Evolutionary conservation across 2,329 filamentous ascomycete species (phyloP), one percentile per base, ranked within the genome.

Genomic region (Allantophomopsis lycopodina): DNA sequence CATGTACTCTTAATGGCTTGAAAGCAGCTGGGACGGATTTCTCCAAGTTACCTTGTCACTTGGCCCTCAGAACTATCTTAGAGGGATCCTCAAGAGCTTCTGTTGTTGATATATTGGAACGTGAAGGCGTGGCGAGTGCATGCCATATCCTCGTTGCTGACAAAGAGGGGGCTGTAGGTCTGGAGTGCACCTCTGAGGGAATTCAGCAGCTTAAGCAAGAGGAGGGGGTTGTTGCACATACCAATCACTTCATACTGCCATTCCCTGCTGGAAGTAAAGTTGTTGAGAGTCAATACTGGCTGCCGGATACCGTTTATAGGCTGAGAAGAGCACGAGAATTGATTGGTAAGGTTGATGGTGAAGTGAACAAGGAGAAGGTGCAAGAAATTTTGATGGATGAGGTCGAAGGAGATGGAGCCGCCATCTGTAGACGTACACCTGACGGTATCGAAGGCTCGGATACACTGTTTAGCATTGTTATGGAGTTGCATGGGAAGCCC

Each of bases 61-160:
- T 76, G 11, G 71, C 63, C 0, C 58, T 77, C n/a, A 58, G 72
- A 13, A 58, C 63, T 41, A 67, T 60, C 17, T 56, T 77, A 5
- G 68, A 76, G 36, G 65, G 64, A 42, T 38, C 32, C 2, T 65
- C 60, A 2, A 53, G 57, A 0, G 53, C 55, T 0, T 62, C 64
- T 21, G 72, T 71, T 1, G 60, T 70, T 3, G 39, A 50, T 2
- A 58, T 54, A 16, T 49, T 74, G 13, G 47, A 50, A n/a, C 60
- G 48, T n/a, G 48, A 76, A 8, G 57, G 71, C 11, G 61, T 76
- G 34, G 71, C 72, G 0, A 60, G 61, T 4, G 61, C 68, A 2
- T 68, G 65, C 37, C 68, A 74, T 43, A 73, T 76, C 43, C 55
- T 72, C 0, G 54, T 76, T 32, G 70, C 65, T 0, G 72, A 76